phyloP scores from a whole-genome alignment of 2,329 filamentous ascomycete genomes.

The Paecilomyces fulvus region DNA sequence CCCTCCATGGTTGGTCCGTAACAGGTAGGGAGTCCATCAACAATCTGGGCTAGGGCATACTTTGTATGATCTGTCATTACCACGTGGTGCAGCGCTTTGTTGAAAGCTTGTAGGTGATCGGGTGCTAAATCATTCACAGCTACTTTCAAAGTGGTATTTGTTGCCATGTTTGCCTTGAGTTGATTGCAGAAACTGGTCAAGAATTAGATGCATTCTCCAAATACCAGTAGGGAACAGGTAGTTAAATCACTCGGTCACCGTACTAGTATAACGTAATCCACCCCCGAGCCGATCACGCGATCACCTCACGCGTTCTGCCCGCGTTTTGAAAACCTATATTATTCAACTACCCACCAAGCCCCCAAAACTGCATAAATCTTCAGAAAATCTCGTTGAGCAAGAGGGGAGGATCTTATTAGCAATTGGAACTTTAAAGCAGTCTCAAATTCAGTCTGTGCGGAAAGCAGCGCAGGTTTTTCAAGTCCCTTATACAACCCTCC shows the following conservation, averaged over 20 bases:
- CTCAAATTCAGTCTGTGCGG: neutral
- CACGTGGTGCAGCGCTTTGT: neutral
- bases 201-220: too few relatives aligned
- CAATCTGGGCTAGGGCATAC: slow-evolving; percentile 4
- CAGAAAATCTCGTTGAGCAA: neutral
- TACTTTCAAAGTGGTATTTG: neutral
- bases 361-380: neutral
- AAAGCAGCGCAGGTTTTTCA: neutral
- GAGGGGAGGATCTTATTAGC: neutral
- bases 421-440: neutral
- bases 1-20: too few relatives aligned
- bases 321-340: neutral
- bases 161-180: neutral
- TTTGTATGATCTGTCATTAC: slow-evolving; percentile 1
- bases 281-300: neutral
- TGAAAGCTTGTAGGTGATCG: slow-evolving; percentile 2
- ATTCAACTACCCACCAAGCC: neutral
- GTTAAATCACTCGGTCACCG: too few relatives aligned
- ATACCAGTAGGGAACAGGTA: too few relatives aligned
- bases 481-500: neutral
- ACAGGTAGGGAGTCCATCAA: slow-evolving; percentile 7
- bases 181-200: neutral
- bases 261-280: neutral
- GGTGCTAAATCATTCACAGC: slow-evolving; percentile 2
- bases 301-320: neutral